Evolutionary conservation across 129 eudicot species (phyloP).

Genomic region (Tagetes patula): DNA sequence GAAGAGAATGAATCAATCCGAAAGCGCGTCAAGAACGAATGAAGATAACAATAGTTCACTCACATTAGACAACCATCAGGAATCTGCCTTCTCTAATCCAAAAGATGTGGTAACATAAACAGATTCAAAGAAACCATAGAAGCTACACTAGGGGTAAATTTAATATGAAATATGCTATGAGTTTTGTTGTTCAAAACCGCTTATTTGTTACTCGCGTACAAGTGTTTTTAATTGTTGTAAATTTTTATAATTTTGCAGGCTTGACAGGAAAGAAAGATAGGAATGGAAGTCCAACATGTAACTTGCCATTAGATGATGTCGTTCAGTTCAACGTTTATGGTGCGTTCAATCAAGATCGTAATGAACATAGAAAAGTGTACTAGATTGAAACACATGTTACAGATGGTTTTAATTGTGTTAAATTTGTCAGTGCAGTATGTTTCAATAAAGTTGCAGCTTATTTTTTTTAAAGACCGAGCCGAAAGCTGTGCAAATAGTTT

Average conservation of each 20-base stretch:
- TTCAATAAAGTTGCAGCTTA: neutral
- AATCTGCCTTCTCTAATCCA: constrained; percentile 6
- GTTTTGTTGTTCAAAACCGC: neutral
- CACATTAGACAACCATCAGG: constrained; percentile 20
- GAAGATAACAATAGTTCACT: constrained; percentile 23
- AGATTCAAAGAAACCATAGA: constrained; percentile 47
- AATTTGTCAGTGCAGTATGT: constrained; percentile 3
- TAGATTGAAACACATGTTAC: constrained; percentile 1
- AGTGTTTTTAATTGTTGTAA: constrained; percentile 8
- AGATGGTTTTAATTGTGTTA: constrained; percentile 9
- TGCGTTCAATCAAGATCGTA: neutral
- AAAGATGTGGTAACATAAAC: constrained; percentile 24
- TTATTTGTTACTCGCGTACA: neutral
- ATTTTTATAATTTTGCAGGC: constrained; percentile 46
- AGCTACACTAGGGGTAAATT: constrained; percentile 79
- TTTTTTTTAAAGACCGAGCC: neutral
- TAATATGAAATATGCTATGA: neutral
- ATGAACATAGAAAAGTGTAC: neutral
- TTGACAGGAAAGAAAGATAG: constrained; percentile 90
- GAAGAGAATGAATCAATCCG: constrained; percentile 30
- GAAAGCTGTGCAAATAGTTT: neutral
- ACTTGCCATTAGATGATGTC: constrained; percentile 10
- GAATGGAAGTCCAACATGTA: constrained; percentile 95
- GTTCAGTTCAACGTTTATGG: constrained; percentile 2
- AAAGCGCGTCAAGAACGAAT: constrained; percentile 18